Base-by-base conservation (phyloP, 202 grass and related monocot species). In the Panicum hallii region DNA sequence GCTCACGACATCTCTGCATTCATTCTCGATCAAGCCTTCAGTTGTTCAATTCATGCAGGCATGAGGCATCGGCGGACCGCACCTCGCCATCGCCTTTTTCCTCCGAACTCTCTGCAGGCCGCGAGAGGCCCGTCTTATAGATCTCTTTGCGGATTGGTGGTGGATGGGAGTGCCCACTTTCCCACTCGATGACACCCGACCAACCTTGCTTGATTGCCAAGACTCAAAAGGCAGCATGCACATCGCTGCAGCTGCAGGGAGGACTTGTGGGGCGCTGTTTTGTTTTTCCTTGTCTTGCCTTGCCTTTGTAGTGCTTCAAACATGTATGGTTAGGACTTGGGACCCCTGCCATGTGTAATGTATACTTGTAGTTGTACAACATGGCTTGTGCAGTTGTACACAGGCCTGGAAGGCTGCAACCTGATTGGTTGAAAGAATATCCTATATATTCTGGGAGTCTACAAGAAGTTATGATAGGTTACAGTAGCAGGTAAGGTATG, bases 121-220 rank as follows among this genome's bases (percentile, higher is more conserved):
- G 34, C 6, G 44, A 63, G 66, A 78, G 65, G 71, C 17, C 8
- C 17, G 63, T 91, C 89, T 85, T 94, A 89, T 94, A 89, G 81
- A 83, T 83, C 49, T 89, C 49, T 92, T 89, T 83, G 54, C 79
- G 74, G 82, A 92, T 88, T 79, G 86, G 73, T 91, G 90, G 82
- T 54, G 88, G 84, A 72, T 88, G 87, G 56, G 87, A 84, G 90
- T 77, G 87, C 80, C 86, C 79, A 88, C 90, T 95, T 95, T 87
- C 85, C 91, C 82, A 94, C 91, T 92, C 91, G 67, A 84, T 92
- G 91, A 90, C 88, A 78, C 68, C 93, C 76, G 86, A 87, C 93
- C 90, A 91, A 93, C 97, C 91, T 97, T 99, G 86, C 97, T 99
- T 99, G 70, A 90, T 84, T 77, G 83, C 75, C 7, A 92, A 91